Evolutionary conservation across 208 protist genomes (phyloP), one percentile per base, ranked within the genome.

Genomic region (Trypanosoma brucei): DNA sequence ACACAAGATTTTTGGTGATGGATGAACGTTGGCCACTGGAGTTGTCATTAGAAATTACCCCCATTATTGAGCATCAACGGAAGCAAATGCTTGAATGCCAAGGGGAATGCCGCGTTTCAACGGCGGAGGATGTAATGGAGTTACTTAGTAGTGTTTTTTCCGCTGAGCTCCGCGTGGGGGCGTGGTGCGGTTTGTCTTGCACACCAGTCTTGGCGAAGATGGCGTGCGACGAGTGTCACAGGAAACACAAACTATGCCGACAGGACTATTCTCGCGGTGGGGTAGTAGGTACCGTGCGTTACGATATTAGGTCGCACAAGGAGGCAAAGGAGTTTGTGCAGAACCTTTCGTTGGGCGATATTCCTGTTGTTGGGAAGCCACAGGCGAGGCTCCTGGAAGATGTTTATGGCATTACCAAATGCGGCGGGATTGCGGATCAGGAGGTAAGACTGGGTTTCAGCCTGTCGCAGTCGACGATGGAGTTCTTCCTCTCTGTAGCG

Each of bases 181-280:
- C 92, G 14, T 89, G 79, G 62, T 79, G 90, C 11, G 89, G 89
- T 38, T 68, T 93, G 0, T 87, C 80, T 0, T 68, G 64, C 2
- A 85, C 75, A 0, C 70, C 84, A 1, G 75, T 86, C 13, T 38
- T 91, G n/a, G 85, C 89, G 5, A 95, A 95, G 76, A 79, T 95
- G 39, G 89, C 86, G 34, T 92, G 89, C 62, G 84, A 92, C 35
- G 79, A 60, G 1, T 76, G 57, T 38, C 38, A 34, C 14, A 45
- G 37, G 30, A 40, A 62, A 2, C n/a, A 56, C 40, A 38, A 3
- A 6, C n/a, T 69, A 13, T 9, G 30, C 22, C 2, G 34, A 31
- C 3, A 49, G 40, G 37, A 61, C 55, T 1, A 45, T 33, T 0
- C 45, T 31, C 52, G 35, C n/a, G 64, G 56, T 14, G 61, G 62